These are phyloP conservation scores for Suillus alpinus DNA, from an alignment of 768 basidiomycete species.

Conservation along the genomic window DNA sequence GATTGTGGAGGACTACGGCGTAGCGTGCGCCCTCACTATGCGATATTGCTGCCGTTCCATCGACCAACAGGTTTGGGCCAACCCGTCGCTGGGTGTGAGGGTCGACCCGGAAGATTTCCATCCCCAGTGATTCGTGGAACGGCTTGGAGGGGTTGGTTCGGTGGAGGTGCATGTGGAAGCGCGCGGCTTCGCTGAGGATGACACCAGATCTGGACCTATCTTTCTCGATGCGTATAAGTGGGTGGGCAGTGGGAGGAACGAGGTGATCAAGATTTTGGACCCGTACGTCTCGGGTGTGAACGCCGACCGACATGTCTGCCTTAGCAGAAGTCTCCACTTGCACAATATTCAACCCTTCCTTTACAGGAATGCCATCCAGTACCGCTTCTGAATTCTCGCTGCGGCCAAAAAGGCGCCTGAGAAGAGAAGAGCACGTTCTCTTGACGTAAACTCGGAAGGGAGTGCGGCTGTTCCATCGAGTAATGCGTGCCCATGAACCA, in stretches of 20 bases:
- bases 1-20: constrained; percentile 47
- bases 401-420: constrained; percentile 41
- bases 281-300: constrained; percentile 37
- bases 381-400: constrained; percentile 25
- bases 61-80: constrained; percentile 44
- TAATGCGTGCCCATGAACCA: constrained; percentile 54
- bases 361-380: constrained; percentile 31
- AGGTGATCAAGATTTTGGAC: constrained; percentile 47
- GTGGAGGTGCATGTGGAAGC: constrained; percentile 57
- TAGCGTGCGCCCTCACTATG: constrained; percentile 44
- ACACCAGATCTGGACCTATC: constrained; percentile 34
- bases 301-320: constrained; percentile 51
- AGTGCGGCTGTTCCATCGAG: constrained; percentile 52
- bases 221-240: constrained; percentile 35
- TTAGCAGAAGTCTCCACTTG: constrained; percentile 41
- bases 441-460: constrained; percentile 56
- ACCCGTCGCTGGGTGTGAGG: constrained; percentile 39
- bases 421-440: constrained; percentile 45
- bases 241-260: constrained; percentile 33
- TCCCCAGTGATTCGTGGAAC: constrained; percentile 43
- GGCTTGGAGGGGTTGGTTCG: constrained; percentile 48
- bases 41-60: constrained; percentile 47
- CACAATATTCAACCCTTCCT: constrained; percentile 42
- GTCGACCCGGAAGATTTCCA: constrained; percentile 54
- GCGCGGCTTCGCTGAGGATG: constrained; percentile 54